phyloP scores from a whole-genome alignment of 768 basidiomycete species.

The Termitomyces sp. region DNA sequence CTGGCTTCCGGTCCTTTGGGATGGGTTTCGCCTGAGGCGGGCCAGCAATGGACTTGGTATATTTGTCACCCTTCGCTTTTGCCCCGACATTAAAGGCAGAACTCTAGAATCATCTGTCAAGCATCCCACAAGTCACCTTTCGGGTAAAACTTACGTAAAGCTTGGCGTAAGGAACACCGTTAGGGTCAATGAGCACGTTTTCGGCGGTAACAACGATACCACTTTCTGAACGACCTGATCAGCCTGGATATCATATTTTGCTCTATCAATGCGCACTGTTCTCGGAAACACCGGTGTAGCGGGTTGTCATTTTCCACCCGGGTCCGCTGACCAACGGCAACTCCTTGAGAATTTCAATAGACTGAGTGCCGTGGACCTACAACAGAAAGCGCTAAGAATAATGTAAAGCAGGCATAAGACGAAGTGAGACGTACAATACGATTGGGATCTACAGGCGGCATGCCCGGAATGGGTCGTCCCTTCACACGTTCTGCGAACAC shows the following conservation, averaged over 20 bases:
- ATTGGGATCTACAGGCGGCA: slow-evolving; percentile 68
- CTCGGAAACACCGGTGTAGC: slow-evolving; percentile 68
- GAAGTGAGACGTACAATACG: slow-evolving; percentile 45
- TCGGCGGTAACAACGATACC: slow-evolving; percentile 71
- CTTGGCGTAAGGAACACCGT: slow-evolving; percentile 53
- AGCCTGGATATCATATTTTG: neutral
- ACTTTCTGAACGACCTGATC: slow-evolving; percentile 40
- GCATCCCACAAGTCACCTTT: neutral
- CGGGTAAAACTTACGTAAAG: slow-evolving; percentile 43
- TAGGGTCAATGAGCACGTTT: slow-evolving; percentile 53
- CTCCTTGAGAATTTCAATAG: slow-evolving; percentile 74
- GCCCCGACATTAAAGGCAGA: slow-evolving; percentile 69
- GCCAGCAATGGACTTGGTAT: slow-evolving; percentile 53
- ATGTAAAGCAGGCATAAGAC: neutral
- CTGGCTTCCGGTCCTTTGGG: slow-evolving; percentile 55
- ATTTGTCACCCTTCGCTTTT: slow-evolving; percentile 57
- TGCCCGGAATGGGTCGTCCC: slow-evolving; percentile 45
- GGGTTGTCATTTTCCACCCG: slow-evolving; percentile 70
- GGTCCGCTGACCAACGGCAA: slow-evolving; percentile 69
- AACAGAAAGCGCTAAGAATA: neutral
- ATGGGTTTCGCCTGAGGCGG: slow-evolving; percentile 56
- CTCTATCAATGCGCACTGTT: slow-evolving; percentile 53
- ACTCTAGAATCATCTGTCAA: slow-evolving; percentile 27
- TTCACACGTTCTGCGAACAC: slow-evolving; percentile 54
- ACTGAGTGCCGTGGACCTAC: slow-evolving; percentile 76